Base-by-base conservation (phyloP, 768 basidiomycete species). In the Gymnopilus junonius region DNA sequence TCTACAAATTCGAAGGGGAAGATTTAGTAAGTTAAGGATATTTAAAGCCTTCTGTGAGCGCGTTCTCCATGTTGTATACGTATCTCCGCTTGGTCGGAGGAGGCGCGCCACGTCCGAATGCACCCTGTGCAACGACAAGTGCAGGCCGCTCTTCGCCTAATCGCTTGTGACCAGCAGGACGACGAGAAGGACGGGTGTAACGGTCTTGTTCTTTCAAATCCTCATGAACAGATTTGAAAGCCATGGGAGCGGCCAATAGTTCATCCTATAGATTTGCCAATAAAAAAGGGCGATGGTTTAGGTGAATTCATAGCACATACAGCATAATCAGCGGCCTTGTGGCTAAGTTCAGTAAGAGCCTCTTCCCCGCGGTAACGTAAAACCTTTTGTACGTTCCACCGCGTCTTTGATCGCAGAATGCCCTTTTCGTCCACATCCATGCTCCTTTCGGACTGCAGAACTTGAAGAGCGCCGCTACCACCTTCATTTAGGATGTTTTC, bases 301-400 rank as follows among this genome's bases (percentile, higher is more conserved):
- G 25, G 37, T 23, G 27, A 55, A 40, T 32, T 23, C 10, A n/a
- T 21, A 35, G 37, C 27, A 81, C 90, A 69, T 70, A 93, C 93
- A 64, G 89, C 84, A 73, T 94, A 87, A 45, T 83, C 80, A 29
- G 80, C 78, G 5, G 87, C 89, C 70, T 88, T 90, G 64, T 77
- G 71, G 58, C 80, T 80, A 25, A 94, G 71, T 23, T 83, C 78
- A 10, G 69, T 61, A 8, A 83, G 67, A 25, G 86, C 87, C 61
- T 77, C 77, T 29, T 70, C 65, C 17, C 79, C 76, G 56, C 89
- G 80, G 72, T 83, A 94, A 56, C 79, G 86, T 21, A 94, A 76
- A 4, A 89, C 81, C 74, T 93, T 93, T 67, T 89, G 85, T 39
- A 94, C 75, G 73, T 92, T 93, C 83, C 86, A 87, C 60, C 89